phyloP scores from a whole-genome alignment of 2,329 filamentous ascomycete genomes.

The Penicillium sp. region DNA sequence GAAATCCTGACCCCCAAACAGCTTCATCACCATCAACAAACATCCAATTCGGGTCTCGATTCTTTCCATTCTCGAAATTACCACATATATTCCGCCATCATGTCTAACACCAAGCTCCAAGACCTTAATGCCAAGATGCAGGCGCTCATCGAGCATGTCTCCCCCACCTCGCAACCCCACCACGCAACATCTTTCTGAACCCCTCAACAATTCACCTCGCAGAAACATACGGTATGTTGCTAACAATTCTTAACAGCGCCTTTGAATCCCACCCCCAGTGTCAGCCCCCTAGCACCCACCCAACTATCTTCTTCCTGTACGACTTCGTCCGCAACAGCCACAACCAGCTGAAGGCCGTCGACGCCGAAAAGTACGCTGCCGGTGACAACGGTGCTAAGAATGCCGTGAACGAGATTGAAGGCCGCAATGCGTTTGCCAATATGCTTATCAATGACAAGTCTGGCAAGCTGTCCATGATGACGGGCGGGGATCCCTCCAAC shows the following conservation, averaged over 20 bases:
- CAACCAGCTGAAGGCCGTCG: conserved; percentile 33
- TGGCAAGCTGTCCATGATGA: conserved; percentile 33
- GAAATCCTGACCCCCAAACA: neutral
- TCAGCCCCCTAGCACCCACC: conserved; percentile 30
- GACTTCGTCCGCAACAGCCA: conserved; percentile 71
- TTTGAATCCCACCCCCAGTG: conserved; percentile 33
- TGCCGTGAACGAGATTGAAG: conserved; percentile 24
- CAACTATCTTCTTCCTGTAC: conserved; percentile 52
- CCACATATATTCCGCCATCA: neutral
- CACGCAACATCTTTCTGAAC: neutral
- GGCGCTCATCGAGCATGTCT: conserved; percentile 27
- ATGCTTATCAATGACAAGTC: conserved; percentile 27
- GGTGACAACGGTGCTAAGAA: conserved; percentile 19
- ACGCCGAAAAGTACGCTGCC: conserved; percentile 24
- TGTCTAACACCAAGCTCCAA: conserved; percentile 20
- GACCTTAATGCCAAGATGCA: conserved; percentile 24
- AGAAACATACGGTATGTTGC: neutral
- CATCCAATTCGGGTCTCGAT: neutral
- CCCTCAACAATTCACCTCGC: neutral
- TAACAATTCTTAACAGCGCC: conserved; percentile 17
- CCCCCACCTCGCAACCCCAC: neutral
- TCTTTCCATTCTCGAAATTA: neutral
- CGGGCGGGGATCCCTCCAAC: conserved; percentile 24
- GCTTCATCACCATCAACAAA: conserved; percentile 20
- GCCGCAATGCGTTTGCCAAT: conserved; percentile 30